phyloP scores from a whole-genome alignment of 495 filamentous ascomycete genomes.

The Xylaria longipes region DNA sequence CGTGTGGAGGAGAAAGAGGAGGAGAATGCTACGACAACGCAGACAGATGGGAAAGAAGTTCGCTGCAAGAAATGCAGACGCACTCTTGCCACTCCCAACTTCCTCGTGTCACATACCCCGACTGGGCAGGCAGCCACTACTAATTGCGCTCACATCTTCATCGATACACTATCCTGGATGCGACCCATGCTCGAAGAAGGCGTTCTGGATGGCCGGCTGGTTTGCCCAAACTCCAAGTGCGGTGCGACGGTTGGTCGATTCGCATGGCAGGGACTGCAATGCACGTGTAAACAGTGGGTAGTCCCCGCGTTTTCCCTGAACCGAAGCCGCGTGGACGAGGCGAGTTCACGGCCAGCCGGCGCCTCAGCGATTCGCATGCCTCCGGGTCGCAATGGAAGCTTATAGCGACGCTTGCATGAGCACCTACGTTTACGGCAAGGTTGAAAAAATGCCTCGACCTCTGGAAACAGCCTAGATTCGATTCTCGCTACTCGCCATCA shows the following conservation, averaged over 20 bases:
- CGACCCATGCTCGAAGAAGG: conserved; percentile 76
- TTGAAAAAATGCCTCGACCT: neutral
- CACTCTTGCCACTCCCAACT: conserved; percentile 51
- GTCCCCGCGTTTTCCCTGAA: conserved; percentile 88
- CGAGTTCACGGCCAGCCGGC: conserved; percentile 36
- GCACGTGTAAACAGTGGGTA: conserved; percentile 89
- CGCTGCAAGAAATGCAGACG: conserved; percentile 71
- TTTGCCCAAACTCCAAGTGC: conserved; percentile 80
- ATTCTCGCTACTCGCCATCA: neutral
- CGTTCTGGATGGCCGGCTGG: conserved; percentile 78
- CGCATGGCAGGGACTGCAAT: conserved; percentile 93
- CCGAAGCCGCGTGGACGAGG: conserved; percentile 80
- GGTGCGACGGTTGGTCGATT: conserved; percentile 85
- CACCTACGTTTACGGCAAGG: neutral
- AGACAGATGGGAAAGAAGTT: conserved; percentile 51
- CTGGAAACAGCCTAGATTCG: neutral
- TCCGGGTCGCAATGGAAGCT: conserved; percentile 37
- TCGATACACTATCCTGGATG: conserved; percentile 96
- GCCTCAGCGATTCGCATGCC: conserved; percentile 37
- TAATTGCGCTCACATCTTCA: conserved; percentile 80
- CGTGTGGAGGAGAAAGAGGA: conserved; percentile 33
- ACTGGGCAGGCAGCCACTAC: conserved; percentile 22
- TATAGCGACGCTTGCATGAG: conserved; percentile 26
- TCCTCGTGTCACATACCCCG: conserved; percentile 49
- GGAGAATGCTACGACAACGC: conserved; percentile 1